Base-by-base conservation (phyloP, 768 basidiomycete genomes). In the Pleurotus djamor region DNA sequence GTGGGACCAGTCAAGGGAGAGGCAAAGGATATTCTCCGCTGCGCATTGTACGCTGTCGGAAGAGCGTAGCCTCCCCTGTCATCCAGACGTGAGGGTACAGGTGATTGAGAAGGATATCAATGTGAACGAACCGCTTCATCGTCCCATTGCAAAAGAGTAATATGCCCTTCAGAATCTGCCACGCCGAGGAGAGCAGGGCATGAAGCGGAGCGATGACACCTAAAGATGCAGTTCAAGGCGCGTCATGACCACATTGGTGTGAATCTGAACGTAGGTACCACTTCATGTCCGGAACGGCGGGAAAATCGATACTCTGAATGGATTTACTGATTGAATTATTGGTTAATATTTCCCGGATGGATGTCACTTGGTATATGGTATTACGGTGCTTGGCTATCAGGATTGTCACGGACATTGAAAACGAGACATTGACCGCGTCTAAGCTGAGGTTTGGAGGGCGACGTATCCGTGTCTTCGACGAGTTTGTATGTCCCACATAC, bases 1-100 rank as follows among this genome's bases (percentile, higher is more conserved):
- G 64, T 90, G 89, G 0, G 91, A 90, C 94, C 95, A 99, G 71
- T 98, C 97, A 32, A 98, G 74, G 7, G 95, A 98, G 14, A 99
- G 84, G 66, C 93, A 96, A 1, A 99, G 76, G 0, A 81, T 79
- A 32, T 87, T 82, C 0, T 82, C 68, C 0, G 85, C 32, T 74
- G 78, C 74, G 59, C 85, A 85, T 33, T 71, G 69, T 28, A 89
- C 71, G 12, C 73, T 72, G 33, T 79, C 71, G n/a, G 77, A 61
- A 45, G 65, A 69, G 5, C 68, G 60, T 28, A 89, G 65, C 59
- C 60, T 68, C 52, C 67, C 71, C 84, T 85, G 67, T 43, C 60
- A 41, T 48, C 38, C 59, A 33, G 48, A 59, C 47, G 54, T 43
- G 34, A 45, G 32, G 8, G 56, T 21, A 21, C 32, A 44, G 34